phyloP scores from a whole-genome alignment of 345 rosid species.

The Rhizophora apiculata region DNA sequence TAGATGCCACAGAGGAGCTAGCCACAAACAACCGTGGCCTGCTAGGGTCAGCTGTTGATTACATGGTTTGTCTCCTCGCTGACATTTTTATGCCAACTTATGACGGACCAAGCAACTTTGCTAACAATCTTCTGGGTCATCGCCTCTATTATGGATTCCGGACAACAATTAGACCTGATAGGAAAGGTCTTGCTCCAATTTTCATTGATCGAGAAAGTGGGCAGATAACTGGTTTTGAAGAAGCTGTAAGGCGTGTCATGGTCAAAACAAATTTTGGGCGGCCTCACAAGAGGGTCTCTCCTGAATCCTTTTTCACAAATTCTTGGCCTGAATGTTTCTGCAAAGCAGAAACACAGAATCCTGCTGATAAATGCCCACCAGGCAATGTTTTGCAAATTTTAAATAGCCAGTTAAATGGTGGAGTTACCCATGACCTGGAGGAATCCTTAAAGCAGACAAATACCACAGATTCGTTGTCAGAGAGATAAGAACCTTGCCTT shows the following conservation, averaged over 20 bases:
- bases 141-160: conserved; percentile 97
- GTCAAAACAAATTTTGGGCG: conserved; percentile 85
- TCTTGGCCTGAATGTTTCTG: conserved; percentile 99
- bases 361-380: conserved; percentile 88
- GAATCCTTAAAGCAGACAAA: conserved; percentile 40
- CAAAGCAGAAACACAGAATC: conserved; percentile 54
- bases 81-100: conserved; percentile 98
- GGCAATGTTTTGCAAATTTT: conserved; percentile 69
- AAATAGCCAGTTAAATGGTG: conserved; percentile 51
- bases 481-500: conserved; percentile 34
- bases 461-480: conserved; percentile 36
- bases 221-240: conserved; percentile 56
- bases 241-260: conserved; percentile 83
- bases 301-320: conserved; percentile 95
- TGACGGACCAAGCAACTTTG: conserved; percentile 99
- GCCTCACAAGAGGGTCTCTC: conserved; percentile 79
- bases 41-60: conserved; percentile 98
- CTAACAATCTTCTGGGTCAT: conserved; percentile 96
- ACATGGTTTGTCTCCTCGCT: conserved; percentile 96
- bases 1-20: conserved; percentile 72
- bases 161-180: conserved; percentile 87
- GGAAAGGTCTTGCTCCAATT: conserved; percentile 83
- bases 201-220: conserved; percentile 80
- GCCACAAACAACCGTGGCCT: conserved; percentile 59
- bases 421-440: conserved; percentile 31